These are phyloP conservation scores for Laguncularia racemosa DNA, from an alignment of 345 rosid genomes.

Conservation along the genomic window DNA sequence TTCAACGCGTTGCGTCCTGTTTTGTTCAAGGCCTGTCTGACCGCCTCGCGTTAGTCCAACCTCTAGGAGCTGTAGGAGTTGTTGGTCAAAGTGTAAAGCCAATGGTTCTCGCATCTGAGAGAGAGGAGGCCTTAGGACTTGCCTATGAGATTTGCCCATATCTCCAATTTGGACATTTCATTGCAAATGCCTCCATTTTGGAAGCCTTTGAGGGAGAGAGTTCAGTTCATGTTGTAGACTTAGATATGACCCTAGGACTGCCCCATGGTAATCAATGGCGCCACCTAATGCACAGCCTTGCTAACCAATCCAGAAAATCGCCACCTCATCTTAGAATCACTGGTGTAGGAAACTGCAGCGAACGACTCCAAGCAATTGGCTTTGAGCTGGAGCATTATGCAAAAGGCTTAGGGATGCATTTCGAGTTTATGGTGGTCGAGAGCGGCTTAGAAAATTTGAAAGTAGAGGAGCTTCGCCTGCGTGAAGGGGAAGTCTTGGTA, in stretches of 20 bases:
- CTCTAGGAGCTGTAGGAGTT: conserved; percentile 24
- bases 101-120: conserved; percentile 12
- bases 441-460: conserved; percentile 31
- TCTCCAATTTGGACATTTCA: conserved; percentile 38
- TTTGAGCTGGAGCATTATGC: conserved; percentile 20
- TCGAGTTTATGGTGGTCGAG: conserved; percentile 20
- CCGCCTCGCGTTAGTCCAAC: conserved; percentile 35
- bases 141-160: conserved; percentile 41
- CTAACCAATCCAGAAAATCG: conserved; percentile 19
- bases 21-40: conserved; percentile 40
- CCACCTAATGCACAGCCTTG: conserved; percentile 23
- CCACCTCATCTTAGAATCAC: conserved; percentile 28
- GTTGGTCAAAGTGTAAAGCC: conserved; percentile 5
- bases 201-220: conserved; percentile 64
- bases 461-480: conserved; percentile 13
- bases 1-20: conserved; percentile 44
- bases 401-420: conserved; percentile 13
- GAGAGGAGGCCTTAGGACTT: conserved; percentile 32
- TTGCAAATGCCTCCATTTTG: conserved; percentile 33
- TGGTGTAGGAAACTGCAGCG: conserved; percentile 20
- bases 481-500: conserved; percentile 23
- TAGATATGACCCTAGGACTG: conserved; percentile 37
- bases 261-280: conserved; percentile 35
- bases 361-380: conserved; percentile 23
- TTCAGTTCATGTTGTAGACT: conserved; percentile 41